Conservation (phyloP, 176 grass and related monocot genomes). For the Musa itinerans region DNA sequence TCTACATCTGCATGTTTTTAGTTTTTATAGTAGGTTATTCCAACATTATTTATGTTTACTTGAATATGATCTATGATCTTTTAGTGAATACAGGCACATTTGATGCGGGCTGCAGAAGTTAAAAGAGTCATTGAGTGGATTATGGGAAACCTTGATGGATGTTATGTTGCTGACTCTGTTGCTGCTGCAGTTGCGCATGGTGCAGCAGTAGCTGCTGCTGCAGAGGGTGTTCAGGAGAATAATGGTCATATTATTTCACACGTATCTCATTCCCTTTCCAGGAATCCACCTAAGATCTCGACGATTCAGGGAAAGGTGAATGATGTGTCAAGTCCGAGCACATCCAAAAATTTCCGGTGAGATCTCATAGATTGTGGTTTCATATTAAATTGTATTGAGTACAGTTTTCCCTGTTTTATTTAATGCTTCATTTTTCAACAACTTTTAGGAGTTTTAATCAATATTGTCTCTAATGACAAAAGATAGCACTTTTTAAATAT, state of each 20-base stretch:
- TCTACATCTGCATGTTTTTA: background rate
- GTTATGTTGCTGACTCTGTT: slow-evolving; percentile 35
- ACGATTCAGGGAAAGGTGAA: slow-evolving; percentile 74
- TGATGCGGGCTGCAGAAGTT: slow-evolving; percentile 83
- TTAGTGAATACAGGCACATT: slow-evolving; percentile 73
- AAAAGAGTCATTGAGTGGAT: slow-evolving; percentile 87
- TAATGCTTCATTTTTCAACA: background rate
- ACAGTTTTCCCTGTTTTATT: background rate
- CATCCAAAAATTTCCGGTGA: slow-evolving; percentile 86
- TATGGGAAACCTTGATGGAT: slow-evolving; percentile 85
- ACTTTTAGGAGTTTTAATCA: too few species aligned
- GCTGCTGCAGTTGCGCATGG: slow-evolving; percentile 15
- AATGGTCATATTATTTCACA: slow-evolving; percentile 41
- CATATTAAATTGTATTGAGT: background rate
- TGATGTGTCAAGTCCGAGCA: slow-evolving; percentile 52
- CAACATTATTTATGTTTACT: slow-evolving; percentile 5
- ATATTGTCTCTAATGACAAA: background rate
- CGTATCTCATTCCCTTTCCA: slow-evolving; percentile 44
- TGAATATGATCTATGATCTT: slow-evolving; percentile 24
- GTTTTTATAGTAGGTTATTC: background rate
- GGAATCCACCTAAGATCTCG: slow-evolving; percentile 42
- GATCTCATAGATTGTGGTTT: slow-evolving; percentile 6
- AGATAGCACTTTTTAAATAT: background rate
- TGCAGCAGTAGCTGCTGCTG: slow-evolving; percentile 29
- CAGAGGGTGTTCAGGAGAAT: slow-evolving; percentile 44